Base-by-base conservation (phyloP, 2,329 filamentous ascomycete genomes). In the Aspergillus pseudonomiae region DNA sequence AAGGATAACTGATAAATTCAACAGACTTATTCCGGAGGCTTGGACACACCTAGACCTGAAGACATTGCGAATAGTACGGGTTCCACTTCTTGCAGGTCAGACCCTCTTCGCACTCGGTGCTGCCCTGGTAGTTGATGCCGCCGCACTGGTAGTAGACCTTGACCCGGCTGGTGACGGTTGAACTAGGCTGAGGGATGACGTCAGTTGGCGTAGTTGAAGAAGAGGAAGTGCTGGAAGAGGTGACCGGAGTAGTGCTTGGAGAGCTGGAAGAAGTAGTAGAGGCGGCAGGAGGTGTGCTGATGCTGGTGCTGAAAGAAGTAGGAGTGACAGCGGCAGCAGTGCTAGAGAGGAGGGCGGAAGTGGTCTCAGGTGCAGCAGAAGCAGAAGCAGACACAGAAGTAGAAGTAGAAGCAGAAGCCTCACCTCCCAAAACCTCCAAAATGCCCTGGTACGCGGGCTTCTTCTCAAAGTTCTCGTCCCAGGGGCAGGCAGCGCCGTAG, bases 401-500 rank as follows among this genome's bases (percentile, higher is more conserved):
- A 26, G 62, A 63, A 34, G 65, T 58, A 11, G 68, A 56, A 12
- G 67, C 50, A 6, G 65, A 57, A 9, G 64, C 57, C 1, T 54
- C 45, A 4, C 62, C 71, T n/a, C 69, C 71, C 24, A 74, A 46
- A 4, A 70, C 74, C 53, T 61, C 67, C 52, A 77, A 62, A 48
- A 78, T 71, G 26, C 73, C 75, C 52, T 74, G 70, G 63, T 82
- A 83, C 16, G 80, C 81, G 26, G 80, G 79, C 76, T 85, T 85
- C 76, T 80, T 83, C 57, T 72, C 67, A 45, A 80, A 73, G 56
- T 82, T 77, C 50, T 77, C 76, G 66, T 84, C 80, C 81, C 80
- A 85, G 3, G 82, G 74, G 21, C 79, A 73, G 3, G 81, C 80
- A 32, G 71, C 74, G n/a, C 80, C 81, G 60, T 81, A 74, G 3